phyloP scores from a whole-genome alignment of 1,139 yeast species.

The Yamadazyma sp. region DNA sequence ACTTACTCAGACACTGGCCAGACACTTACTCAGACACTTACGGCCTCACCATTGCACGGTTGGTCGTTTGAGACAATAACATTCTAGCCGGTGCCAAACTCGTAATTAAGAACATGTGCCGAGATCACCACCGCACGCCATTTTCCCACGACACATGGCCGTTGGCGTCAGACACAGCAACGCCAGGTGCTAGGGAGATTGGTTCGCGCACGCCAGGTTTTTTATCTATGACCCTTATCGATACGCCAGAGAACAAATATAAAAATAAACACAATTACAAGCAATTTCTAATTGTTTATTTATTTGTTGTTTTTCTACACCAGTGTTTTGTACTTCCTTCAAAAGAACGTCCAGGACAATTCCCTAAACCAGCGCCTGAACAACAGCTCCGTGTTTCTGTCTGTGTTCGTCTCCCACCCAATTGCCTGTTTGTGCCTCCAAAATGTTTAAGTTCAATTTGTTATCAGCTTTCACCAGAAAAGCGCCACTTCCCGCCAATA shows the following conservation, averaged over 20 bases:
- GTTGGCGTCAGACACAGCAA: not conserved
- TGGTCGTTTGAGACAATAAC: no score
- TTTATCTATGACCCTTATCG: constrained; percentile 5
- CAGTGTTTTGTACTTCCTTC: not conserved
- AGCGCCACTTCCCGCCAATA: not conserved
- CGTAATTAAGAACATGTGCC: no score
- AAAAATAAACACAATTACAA: constrained; percentile 1
- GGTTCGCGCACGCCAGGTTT: not conserved
- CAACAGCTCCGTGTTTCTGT: not conserved
- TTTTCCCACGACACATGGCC: not conserved
- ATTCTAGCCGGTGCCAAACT: no score
- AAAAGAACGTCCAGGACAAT: not conserved
- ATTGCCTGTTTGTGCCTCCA: not conserved
- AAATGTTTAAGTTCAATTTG: constrained; percentile 9
- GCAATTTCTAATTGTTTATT: not conserved
- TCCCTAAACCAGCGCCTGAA: not conserved
- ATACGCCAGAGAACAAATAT: not conserved
- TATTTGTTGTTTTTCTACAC: not conserved
- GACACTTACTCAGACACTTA: no score
- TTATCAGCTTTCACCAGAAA: not conserved
- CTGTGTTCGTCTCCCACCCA: no score
- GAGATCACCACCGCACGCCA: no score
- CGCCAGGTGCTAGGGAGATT: not conserved
- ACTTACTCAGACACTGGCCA: no score
- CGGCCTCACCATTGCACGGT: no score